Evolutionary conservation across 139 green algal genomes (phyloP), one percentile per base, ranked within the genome.

Genomic region (Microglena sp.): DNA sequence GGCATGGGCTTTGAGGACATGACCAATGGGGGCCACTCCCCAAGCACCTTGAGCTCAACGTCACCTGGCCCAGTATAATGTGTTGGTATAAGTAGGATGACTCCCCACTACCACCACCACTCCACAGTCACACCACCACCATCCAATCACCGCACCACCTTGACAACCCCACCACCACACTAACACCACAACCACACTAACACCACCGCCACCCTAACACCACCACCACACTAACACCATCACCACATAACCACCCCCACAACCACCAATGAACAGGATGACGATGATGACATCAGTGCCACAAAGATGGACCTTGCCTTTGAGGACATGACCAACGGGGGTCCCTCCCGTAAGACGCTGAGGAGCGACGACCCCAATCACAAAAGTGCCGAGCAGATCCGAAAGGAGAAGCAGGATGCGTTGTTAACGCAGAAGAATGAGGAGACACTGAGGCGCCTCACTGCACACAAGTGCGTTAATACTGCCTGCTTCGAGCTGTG

Each of bases 371-470:
- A 91, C 43, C 72, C 83, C 6, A 87, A 85, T 28, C 87, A 88
- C 77, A 89, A 89, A 60, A 74, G 61, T 0, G 69, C 70, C 1
- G 85, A 94, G 67, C 73, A 89, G 34, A 22, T 43, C 81, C 86
- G 86, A 57, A 77, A 85, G 67, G 76, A 86, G 80, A 85, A 86
- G 69, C 90, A 96, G 79, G 86, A 92, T 50, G 84, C 86, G 34
- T 75, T 96, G 36, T 62, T 92, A 44, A 72, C 81, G 45, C 76
- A 75, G 7, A 88, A 91, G 63, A 96, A 96, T 70, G 79, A 92
- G 70, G 82, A 91, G 33, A 96, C 90, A 1, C 67, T 94, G 0
- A 55, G 66, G 18, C 78, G 80, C 6, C 69, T 89, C 21, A 89
- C 81, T 4, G 82, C 80, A 8, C 56, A n/a, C n/a, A 81, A 64